Percentiles rank a stretch among this genome's conserved stretches.
phyloP scores from a whole-genome alignment of 257 asterid genomes.

The Ehretia macrophylla region DNA sequence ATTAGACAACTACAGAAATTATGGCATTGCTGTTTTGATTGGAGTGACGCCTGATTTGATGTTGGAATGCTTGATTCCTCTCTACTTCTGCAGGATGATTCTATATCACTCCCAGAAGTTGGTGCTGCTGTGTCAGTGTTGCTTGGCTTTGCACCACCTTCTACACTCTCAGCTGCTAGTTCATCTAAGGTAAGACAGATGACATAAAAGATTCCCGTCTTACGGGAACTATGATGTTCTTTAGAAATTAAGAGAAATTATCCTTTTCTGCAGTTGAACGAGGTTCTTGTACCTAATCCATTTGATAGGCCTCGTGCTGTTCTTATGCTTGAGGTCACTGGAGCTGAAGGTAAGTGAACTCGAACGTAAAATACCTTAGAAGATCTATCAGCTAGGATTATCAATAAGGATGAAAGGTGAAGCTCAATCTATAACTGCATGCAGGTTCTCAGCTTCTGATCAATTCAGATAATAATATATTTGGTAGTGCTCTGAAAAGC shows the following conservation, averaged over 20 bases:
- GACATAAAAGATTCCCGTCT: not conserved
- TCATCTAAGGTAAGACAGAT: conserved; percentile 63
- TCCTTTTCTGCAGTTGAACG: conserved; percentile 59
- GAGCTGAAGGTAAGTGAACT: conserved; percentile 57
- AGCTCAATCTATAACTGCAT: conserved; percentile 5
- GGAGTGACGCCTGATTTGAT: not conserved
- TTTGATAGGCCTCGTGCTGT: conserved; percentile 83
- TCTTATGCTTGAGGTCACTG: conserved; percentile 70
- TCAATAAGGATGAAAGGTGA: not conserved
- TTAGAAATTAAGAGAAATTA: not conserved
- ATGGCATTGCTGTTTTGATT: not conserved
- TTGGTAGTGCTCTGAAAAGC: conserved; percentile 43
- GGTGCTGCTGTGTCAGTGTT: conserved; percentile 81
- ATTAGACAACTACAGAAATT: too few species aligned
- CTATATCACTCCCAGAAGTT: conserved; percentile 61
- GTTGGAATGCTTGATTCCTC: conserved; percentile 4
- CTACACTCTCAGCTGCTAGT: conserved; percentile 61
- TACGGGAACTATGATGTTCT: too few species aligned
- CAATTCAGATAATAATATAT: conserved; percentile 26
- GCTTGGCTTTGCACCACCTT: conserved; percentile 81
- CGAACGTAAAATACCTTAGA: not conserved
- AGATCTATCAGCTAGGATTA: not conserved
- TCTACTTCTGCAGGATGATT: conserved; percentile 48
- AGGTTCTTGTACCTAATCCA: conserved; percentile 86
- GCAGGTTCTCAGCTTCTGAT: conserved; percentile 40